Evolutionary conservation across 2,329 filamentous ascomycete species (phyloP), one percentile per base, ranked within the genome.

Genomic region (Myriosclerotinia curreyana): DNA sequence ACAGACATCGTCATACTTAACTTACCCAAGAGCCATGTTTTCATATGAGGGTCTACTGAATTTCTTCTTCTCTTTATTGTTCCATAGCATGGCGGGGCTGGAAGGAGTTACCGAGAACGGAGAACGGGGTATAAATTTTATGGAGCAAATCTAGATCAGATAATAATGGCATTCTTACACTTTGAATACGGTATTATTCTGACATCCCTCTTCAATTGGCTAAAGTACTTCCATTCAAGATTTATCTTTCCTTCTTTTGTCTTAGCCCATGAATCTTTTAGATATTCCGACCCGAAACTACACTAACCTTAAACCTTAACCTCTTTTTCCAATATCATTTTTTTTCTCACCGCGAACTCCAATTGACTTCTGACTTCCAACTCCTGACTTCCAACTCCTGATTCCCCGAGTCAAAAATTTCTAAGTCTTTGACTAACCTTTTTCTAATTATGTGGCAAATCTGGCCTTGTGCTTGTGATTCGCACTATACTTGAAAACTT

Each of bases 271-370:
- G n/a, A 55, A 53, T 36, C 40, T 38, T 54, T 38, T 48, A 44
- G 40, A 62, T 62, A 55, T 54, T 46, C 31, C 31, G 11, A 62
- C 50, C 60, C 40, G 31, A 36, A 22, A 40, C 20, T 53, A 15
- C 9, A 51, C 48, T 53, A 31, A n/a, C n/a, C n/a, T n/a, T n/a
- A n/a, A n/a, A n/a, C 34, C 3, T 8, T 14, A 54, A 14, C 34
- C 17, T 42, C 22, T 36, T 34, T 15, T 5, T n/a, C 9, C 20
- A 42, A 61, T 40, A 42, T 53, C 46, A 20, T 9, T 53, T 31
- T n/a, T 52, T 42, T n/a, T 52, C 36, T 61, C 59, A 53, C 59
- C 59, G 59, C 59, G n/a, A n/a, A n/a, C n/a, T n/a, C n/a, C n/a
- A n/a, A n/a, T n/a, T n/a, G n/a, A n/a, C n/a, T n/a, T n/a, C n/a